Evolutionary conservation across 805 yeast species (phyloP).

Genomic region (Candida silvicultrix): DNA sequence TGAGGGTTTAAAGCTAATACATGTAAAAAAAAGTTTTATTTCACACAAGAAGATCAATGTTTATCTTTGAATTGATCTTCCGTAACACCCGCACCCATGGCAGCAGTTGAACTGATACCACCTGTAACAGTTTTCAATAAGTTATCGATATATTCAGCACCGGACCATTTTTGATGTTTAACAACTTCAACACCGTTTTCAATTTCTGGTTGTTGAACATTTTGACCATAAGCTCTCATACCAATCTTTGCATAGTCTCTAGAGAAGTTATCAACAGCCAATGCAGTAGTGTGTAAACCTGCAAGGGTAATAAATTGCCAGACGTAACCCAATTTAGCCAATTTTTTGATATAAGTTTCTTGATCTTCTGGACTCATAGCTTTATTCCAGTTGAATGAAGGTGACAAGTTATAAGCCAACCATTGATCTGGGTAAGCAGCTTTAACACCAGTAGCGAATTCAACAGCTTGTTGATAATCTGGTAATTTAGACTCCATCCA

Average conservation of each 20-base stretch:
- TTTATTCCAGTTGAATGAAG: slow-evolving; percentile 96
- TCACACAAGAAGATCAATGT: slow-evolving; percentile 1
- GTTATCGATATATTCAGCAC: slow-evolving; percentile 94
- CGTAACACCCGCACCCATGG: slow-evolving; percentile 98
- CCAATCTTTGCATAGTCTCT: slow-evolving; percentile 74
- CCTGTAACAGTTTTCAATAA: slow-evolving; percentile 87
- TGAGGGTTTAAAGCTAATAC: not conserved
- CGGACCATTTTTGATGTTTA: slow-evolving; percentile 98
- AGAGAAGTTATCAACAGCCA: slow-evolving; percentile 83
- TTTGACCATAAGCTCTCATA: slow-evolving; percentile 92
- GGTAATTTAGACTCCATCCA: slow-evolving; percentile 99
- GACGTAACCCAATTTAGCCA: slow-evolving; percentile 84
- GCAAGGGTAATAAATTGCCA: slow-evolving; percentile 99
- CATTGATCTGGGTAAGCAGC: slow-evolving; percentile 81
- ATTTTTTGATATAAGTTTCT: slow-evolving; percentile 81
- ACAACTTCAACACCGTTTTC: slow-evolving; percentile 89
- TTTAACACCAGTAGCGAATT: slow-evolving; percentile 89
- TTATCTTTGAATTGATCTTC: slow-evolving; percentile 81
- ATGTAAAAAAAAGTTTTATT: slow-evolving; percentile 1
- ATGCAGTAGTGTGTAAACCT: slow-evolving; percentile 92
- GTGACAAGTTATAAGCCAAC: slow-evolving; percentile 95
- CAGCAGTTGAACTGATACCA: slow-evolving; percentile 92
- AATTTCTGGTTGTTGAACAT: slow-evolving; percentile 83
- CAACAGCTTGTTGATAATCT: slow-evolving; percentile 87
- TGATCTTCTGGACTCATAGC: slow-evolving; percentile 88